These are phyloP conservation scores for Alternaria sp. DNA, from an alignment of 2,329 filamentous ascomycete species.

Conservation along the genomic window DNA sequence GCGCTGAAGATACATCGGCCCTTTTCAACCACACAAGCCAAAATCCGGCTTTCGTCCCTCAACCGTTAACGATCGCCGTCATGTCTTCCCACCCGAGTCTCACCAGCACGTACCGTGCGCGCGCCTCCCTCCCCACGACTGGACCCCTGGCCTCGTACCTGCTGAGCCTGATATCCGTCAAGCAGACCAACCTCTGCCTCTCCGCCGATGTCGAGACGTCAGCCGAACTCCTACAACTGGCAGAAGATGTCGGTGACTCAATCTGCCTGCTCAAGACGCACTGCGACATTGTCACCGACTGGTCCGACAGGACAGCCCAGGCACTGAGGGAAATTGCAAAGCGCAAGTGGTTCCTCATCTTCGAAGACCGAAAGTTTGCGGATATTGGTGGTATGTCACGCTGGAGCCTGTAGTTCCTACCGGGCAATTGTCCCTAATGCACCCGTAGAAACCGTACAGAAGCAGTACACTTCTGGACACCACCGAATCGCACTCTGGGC, in stretches of 20 bases:
- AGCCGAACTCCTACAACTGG: slow-evolving; percentile 62
- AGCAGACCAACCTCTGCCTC: slow-evolving; percentile 62
- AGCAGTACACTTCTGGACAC: slow-evolving; percentile 62
- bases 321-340: slow-evolving; percentile 58
- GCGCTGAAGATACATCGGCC: not conserved
- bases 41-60: not conserved
- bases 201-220: slow-evolving; percentile 67
- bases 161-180: slow-evolving; percentile 58
- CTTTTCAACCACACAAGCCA: slow-evolving; percentile 2
- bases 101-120: slow-evolving; percentile 56
- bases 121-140: slow-evolving; percentile 53
- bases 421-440: slow-evolving; percentile 14
- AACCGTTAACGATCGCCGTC: slow-evolving; percentile 17
- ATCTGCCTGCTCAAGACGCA: slow-evolving; percentile 69
- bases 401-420: slow-evolving; percentile 1
- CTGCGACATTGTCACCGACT: slow-evolving; percentile 69
- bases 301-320: slow-evolving; percentile 63
- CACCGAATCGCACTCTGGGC: slow-evolving; percentile 62
- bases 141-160: slow-evolving; percentile 59
- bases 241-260: slow-evolving; percentile 66
- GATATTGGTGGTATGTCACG: slow-evolving; percentile 61
- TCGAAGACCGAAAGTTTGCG: slow-evolving; percentile 65
- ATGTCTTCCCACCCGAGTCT: slow-evolving; percentile 45
- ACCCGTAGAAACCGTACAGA: slow-evolving; percentile 60
- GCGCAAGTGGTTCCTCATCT: slow-evolving; percentile 61